Evolutionary conservation across 2,329 filamentous ascomycete genomes (phyloP), one percentile per base, ranked within the genome.

Genomic region (Verticillium alfalfae): DNA sequence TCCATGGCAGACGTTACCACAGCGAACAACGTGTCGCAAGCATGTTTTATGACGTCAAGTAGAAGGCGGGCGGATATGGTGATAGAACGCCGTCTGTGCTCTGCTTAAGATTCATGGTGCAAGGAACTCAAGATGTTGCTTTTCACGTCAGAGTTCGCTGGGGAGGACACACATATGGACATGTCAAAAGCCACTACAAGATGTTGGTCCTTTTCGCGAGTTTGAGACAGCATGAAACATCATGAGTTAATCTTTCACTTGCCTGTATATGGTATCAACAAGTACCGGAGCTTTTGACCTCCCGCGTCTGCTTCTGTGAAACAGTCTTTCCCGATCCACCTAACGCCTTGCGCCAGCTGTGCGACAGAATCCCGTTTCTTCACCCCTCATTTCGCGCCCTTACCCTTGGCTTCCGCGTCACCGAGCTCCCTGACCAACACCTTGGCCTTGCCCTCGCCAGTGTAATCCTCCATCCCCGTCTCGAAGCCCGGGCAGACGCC

Each of bases 401-500:
- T 97, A 26, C 89, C 89, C 77, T 93, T 93, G 5, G 93, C 93
- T 77, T 99, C 95, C 9, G 86, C 90, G 70, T 96, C 93, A 6
- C 88, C 87, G 59, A 99, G 80, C 76, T 96, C 92, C 63, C 94
- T 83, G 34, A 99, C 84, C 71, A 91, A 87, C 36, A 99, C 84
- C 68, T 89, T 89, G 5, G 94, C 86, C 60, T 87, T 83, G 7
- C 92, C 92, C 64, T 88, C 87, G 1, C 87, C 86, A 41, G 80
- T 82, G 63, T 92, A 89, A 66, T 95, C 89, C 67, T 96, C 91
- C 75, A 91, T 89, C 4, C 91, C 92, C 6, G 83, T 96, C 78
- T 97, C 93, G 69, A 96, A 96, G 1, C 92, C 92, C 0, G 92
- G 92, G 68, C 92, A 95, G 9, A 93, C 85, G 10, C 85, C 93